These are phyloP conservation scores for Saturnispora silvae DNA, from an alignment of 805 yeast species.

Conservation along the genomic window DNA sequence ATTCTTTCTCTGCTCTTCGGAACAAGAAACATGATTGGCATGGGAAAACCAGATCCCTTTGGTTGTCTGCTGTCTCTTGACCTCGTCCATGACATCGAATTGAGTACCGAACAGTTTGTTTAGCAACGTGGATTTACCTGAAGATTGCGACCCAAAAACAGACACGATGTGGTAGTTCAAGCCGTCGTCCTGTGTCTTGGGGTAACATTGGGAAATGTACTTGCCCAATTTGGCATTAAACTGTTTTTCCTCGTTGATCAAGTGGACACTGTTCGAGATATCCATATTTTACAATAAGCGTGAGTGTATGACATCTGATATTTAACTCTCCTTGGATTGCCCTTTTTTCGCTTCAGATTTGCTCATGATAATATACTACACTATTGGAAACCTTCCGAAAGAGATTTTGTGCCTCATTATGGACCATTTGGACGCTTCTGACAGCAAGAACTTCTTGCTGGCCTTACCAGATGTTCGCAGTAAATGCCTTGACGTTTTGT, in stretches of 20 bases:
- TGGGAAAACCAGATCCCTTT: conserved; percentile 73
- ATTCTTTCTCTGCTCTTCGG: conserved; percentile 9
- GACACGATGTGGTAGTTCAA: conserved; percentile 81
- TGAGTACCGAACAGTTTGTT: conserved; percentile 77
- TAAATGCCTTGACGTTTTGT: not conserved
- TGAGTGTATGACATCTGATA: no score
- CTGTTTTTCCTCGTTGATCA: conserved; percentile 49
- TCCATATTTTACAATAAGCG: not conserved
- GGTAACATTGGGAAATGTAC: conserved; percentile 23
- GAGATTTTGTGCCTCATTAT: not conserved
- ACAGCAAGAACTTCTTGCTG: not conserved
- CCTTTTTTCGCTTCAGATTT: not conserved
- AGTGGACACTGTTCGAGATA: conserved; percentile 30
- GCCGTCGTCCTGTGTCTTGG: conserved; percentile 36
- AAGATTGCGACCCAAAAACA: conserved; percentile 94
- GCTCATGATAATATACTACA: not conserved
- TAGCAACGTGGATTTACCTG: conserved; percentile 89
- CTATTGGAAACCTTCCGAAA: not conserved
- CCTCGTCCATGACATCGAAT: conserved; percentile 90
- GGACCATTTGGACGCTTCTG: not conserved
- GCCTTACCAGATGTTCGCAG: not conserved
- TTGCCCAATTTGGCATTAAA: conserved; percentile 32
- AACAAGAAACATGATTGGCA: conserved; percentile 31
- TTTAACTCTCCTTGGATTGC: no score
- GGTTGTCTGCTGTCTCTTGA: conserved; percentile 79